Conservation (phyloP, 2,329 filamentous ascomycete species). For the Pestalotiopsis sp. region DNA sequence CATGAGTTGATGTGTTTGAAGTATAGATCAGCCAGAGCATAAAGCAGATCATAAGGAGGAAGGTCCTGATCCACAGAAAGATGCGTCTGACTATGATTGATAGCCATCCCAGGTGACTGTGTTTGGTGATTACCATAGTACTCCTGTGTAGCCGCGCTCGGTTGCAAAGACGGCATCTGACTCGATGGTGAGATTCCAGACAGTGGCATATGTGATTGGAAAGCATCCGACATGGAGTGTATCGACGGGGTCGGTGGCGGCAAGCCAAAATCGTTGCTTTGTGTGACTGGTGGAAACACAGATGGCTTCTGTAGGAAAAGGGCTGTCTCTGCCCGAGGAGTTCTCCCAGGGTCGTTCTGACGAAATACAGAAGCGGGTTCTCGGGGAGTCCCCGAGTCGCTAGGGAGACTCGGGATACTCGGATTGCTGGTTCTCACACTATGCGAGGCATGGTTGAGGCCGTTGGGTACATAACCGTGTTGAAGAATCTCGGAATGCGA, state of each 20-base stretch:
- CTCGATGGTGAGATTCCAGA: conserved; percentile 42
- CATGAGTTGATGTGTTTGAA: conserved; percentile 82
- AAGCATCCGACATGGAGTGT: conserved; percentile 49
- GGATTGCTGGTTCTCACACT: conserved; percentile 53
- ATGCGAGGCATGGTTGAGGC: conserved; percentile 35
- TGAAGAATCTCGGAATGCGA: conserved; percentile 70
- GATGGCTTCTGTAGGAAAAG: conserved; percentile 66
- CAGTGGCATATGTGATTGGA: conserved; percentile 47
- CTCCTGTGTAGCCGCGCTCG: conserved; percentile 48
- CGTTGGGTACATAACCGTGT: conserved; percentile 48
- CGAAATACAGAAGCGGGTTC: conserved; percentile 52
- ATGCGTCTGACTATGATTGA: conserved; percentile 51
- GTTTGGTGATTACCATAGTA: conserved; percentile 54
- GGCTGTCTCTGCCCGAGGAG: conserved; percentile 60
- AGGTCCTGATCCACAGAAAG: conserved; percentile 65
- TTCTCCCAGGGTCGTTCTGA: conserved; percentile 51
- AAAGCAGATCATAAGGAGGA: conserved; percentile 75
- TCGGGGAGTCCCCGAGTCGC: conserved; percentile 59
- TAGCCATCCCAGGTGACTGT: conserved; percentile 60
- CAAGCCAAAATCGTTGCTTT: conserved; percentile 54
- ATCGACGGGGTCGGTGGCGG: conserved; percentile 47
- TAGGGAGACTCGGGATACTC: conserved; percentile 44
- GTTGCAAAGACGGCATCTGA: conserved; percentile 37
- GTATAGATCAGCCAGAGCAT: conserved; percentile 74
- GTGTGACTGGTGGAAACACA: conserved; percentile 47